Conservation (phyloP, 192 early-diverging fungal species). For the Coemansia sp. region DNA sequence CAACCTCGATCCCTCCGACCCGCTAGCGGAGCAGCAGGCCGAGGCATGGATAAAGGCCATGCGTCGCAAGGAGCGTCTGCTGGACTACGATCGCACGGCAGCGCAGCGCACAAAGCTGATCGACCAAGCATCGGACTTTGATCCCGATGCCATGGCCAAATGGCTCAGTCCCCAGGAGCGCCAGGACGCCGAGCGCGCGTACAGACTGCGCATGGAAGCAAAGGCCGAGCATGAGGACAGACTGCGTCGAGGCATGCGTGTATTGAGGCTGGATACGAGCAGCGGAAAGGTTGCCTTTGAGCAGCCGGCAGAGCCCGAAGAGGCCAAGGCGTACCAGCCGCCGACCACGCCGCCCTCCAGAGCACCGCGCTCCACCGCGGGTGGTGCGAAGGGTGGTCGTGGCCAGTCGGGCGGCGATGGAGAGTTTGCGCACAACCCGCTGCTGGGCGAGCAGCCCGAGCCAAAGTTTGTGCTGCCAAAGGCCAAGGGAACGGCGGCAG, state of each 20-base stretch:
- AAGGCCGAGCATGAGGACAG: conserved; percentile 26
- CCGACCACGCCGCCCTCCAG: background rate
- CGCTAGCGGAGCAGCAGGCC: conserved; percentile 10
- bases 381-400: too few species aligned
- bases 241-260: conserved; percentile 35
- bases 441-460: conserved; percentile 7
- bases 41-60: conserved; percentile 40
- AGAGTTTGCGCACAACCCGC: conserved; percentile 30
- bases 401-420: conserved; percentile 1
- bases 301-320: conserved; percentile 1
- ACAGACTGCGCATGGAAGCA: background rate
- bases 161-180: conserved; percentile 51
- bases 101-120: conserved; percentile 50
- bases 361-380: background rate
- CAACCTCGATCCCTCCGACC: conserved; percentile 15
- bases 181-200: conserved; percentile 11
- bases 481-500: background rate
- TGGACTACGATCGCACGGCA: conserved; percentile 49
- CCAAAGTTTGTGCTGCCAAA: conserved; percentile 39
- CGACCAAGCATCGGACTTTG: conserved; percentile 44
- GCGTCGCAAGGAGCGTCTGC: conserved; percentile 38
- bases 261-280: conserved; percentile 31
- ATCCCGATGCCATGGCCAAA: conserved; percentile 25
- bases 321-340: background rate
- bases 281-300: conserved; percentile 11